A percentile compares a stretch with the other conserved stretches of the same genome.
Conservation (phyloP, 225 moss, liverwort and hornwort species). For the Takakia lepidozioides region DNA sequence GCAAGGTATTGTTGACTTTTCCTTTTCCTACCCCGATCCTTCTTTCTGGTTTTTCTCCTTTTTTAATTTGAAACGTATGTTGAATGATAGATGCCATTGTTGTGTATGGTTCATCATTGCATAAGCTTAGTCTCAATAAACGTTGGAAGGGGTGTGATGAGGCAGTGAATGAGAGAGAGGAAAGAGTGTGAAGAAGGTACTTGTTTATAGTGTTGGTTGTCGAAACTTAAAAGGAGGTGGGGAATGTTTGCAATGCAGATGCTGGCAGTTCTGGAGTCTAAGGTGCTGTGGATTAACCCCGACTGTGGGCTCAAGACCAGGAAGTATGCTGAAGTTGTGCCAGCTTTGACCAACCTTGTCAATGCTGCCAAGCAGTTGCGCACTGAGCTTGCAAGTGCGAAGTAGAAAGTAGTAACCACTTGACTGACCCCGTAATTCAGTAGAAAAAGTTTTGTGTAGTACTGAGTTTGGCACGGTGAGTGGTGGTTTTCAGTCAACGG, state of each 20-base stretch:
- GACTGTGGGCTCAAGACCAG: slow-evolving; percentile 76
- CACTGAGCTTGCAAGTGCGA: slow-evolving; percentile 51
- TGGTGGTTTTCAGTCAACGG: too few species aligned
- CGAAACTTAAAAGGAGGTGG: too few species aligned
- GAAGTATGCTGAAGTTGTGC: slow-evolving; percentile 54
- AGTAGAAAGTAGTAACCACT: neutral
- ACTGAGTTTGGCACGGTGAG: neutral
- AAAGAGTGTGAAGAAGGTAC: too few species aligned
- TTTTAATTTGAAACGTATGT: too few species aligned
- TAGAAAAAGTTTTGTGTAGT: neutral
- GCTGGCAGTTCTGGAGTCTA: slow-evolving; percentile 45
- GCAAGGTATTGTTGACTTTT: slow-evolving; percentile 29
- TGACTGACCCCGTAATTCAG: neutral
- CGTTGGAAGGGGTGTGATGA: too few species aligned
- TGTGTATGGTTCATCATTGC: too few species aligned
- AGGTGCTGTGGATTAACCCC: slow-evolving; percentile 86
- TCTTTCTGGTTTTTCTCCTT: too few species aligned
- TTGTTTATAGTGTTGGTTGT: too few species aligned
- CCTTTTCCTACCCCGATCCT: neutral
- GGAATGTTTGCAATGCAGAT: too few species aligned
- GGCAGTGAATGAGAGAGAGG: too few species aligned
- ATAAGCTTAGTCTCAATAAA: too few species aligned
- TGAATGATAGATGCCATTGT: too few species aligned
- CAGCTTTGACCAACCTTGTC: slow-evolving; percentile 56
- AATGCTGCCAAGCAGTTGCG: slow-evolving; percentile 71